Conservation (phyloP, 192 early-diverging fungal genomes). For the Dissophora ornata region DNA sequence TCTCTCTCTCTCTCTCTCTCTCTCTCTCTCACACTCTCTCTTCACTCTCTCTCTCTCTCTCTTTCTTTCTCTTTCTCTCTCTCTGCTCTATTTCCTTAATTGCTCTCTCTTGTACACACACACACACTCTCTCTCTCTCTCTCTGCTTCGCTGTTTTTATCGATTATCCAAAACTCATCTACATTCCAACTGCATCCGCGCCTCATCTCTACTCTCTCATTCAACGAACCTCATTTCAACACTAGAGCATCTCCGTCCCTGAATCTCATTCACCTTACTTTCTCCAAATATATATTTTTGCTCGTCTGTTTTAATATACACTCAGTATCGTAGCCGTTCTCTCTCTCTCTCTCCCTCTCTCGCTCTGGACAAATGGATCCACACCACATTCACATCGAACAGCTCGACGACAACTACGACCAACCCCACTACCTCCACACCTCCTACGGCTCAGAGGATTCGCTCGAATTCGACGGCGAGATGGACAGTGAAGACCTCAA, state of each 20-base stretch:
- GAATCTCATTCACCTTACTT: constrained; percentile 2
- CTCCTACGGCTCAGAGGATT: constrained; percentile 12
- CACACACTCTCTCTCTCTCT: neutral
- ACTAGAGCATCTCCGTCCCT: constrained; percentile 1
- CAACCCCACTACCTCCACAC: neutral
- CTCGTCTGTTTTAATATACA: too few species aligned
- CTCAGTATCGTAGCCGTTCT: too few species aligned
- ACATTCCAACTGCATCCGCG: too few species aligned
- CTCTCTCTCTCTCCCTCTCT: too few species aligned
- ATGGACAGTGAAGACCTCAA: constrained; percentile 16
- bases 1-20: neutral
- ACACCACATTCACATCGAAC: constrained; percentile 25
- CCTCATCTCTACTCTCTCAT: too few species aligned
- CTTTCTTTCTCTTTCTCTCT: neutral
- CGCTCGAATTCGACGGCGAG: constrained; percentile 16
- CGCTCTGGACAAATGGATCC: neutral
- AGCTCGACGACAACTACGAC: constrained; percentile 16
- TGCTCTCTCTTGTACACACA: neutral
- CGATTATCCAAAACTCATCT: too few species aligned
- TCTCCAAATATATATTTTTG: too few species aligned
- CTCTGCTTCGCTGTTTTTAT: too few species aligned
- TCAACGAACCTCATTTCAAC: neutral
- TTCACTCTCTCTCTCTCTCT: constrained; percentile 2
- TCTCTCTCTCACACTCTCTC: neutral
- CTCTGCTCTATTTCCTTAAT: neutral